Percentiles rank a stretch among this genome's conserved stretches.
Conservation (phyloP, 495 filamentous ascomycete genomes). For the Amniculicola lignicola region DNA sequence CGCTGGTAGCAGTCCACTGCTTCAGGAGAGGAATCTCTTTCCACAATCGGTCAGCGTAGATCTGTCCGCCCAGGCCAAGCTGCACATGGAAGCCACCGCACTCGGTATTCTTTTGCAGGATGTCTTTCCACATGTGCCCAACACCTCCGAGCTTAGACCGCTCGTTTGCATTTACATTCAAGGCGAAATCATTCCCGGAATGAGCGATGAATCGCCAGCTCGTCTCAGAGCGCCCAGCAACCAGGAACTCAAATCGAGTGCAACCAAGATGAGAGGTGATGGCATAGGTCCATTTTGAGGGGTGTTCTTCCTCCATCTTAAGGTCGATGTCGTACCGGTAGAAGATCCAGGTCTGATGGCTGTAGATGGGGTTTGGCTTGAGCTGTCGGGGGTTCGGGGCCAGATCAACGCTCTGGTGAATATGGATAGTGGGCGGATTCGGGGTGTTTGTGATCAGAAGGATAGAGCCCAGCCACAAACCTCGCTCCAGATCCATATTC, state of each 20-base stretch:
- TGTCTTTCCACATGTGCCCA: slow-evolving; percentile 98
- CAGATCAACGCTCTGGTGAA: slow-evolving; percentile 85
- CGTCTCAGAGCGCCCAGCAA: slow-evolving; percentile 83
- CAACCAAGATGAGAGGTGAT: slow-evolving; percentile 96
- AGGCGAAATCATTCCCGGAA: slow-evolving; percentile 90
- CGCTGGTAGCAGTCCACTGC: slow-evolving; percentile 88
- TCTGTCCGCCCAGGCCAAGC: slow-evolving; percentile 86
- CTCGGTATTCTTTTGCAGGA: slow-evolving; percentile 94
- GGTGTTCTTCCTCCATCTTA: slow-evolving; percentile 76
- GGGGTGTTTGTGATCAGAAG: slow-evolving; percentile 83
- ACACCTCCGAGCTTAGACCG: slow-evolving; percentile 78
- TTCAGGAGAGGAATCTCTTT: slow-evolving; percentile 88
- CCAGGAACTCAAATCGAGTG: slow-evolving; percentile 96
- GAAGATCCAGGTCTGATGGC: slow-evolving; percentile 90
- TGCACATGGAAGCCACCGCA: slow-evolving; percentile 94
- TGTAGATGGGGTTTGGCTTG: slow-evolving; percentile 76
- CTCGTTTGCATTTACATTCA: slow-evolving; percentile 81
- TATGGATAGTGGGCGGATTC: slow-evolving; percentile 95
- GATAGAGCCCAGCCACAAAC: slow-evolving; percentile 82
- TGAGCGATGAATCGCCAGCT: slow-evolving; percentile 97
- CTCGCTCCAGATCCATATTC: slow-evolving; percentile 93
- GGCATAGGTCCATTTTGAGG: slow-evolving; percentile 95
- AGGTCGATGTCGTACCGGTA: slow-evolving; percentile 94
- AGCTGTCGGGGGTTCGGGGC: slow-evolving; percentile 88
- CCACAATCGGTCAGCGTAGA: slow-evolving; percentile 95